Percentiles rank a stretch among this genome's conserved stretches.
These are phyloP conservation scores for Naegleria lovaniensis DNA, from an alignment of 208 protist species.

Conservation along the genomic window DNA sequence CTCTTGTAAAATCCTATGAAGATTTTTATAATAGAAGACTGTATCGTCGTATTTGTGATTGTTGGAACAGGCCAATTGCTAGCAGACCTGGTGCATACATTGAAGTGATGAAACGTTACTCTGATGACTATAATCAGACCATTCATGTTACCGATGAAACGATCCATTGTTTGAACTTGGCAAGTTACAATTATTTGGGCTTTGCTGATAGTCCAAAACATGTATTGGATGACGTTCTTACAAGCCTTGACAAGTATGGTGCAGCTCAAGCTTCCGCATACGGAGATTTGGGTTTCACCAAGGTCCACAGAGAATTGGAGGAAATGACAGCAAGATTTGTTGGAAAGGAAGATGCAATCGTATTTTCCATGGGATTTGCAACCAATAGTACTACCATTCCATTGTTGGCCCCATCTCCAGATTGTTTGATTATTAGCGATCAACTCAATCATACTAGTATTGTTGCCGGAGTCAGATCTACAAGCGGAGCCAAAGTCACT, in stretches of 20 bases:
- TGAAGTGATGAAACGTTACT: constrained; percentile 77
- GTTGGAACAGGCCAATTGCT: constrained; percentile 79
- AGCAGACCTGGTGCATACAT: constrained; percentile 78
- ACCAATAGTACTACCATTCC: constrained; percentile 76
- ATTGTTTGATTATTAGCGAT: constrained; percentile 68
- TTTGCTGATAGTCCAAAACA: constrained; percentile 83
- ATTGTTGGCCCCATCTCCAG: constrained; percentile 81
- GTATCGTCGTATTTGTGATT: constrained; percentile 79
- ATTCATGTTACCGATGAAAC: constrained; percentile 71
- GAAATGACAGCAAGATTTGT: constrained; percentile 78
- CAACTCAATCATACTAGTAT: constrained; percentile 93
- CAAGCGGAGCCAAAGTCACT: constrained; percentile 66
- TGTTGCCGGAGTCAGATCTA: constrained; percentile 84
- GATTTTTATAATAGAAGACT: constrained; percentile 83
- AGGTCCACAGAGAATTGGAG: constrained; percentile 68
- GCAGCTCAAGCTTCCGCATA: constrained; percentile 58
- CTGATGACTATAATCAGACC: constrained; percentile 70
- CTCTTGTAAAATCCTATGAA: constrained; percentile 86
- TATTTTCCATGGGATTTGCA: constrained; percentile 84
- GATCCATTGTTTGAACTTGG: constrained; percentile 82
- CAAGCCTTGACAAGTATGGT: constrained; percentile 68
- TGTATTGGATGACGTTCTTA: constrained; percentile 68
- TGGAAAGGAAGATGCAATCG: constrained; percentile 82
- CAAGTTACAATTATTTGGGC: constrained; percentile 97
- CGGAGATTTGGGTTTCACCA: constrained; percentile 60